These are phyloP conservation scores for Delitschia confertaspora DNA, from an alignment of 495 filamentous ascomycete species.

Conservation along the genomic window DNA sequence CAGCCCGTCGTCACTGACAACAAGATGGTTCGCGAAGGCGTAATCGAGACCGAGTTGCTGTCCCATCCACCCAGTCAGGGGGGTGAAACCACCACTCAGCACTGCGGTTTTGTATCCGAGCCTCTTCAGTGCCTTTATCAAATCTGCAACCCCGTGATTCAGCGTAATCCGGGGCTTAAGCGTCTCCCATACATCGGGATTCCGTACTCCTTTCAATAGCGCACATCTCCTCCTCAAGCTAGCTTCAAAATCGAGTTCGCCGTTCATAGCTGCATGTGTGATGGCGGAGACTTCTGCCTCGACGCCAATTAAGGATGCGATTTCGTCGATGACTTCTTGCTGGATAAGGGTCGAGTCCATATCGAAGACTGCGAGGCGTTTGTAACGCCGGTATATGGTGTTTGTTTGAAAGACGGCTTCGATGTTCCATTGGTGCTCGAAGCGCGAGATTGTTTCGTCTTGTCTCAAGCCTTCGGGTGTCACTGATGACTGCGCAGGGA, in stretches of 20 bases:
- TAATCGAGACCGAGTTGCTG: constrained; percentile 73
- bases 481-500: constrained; percentile 60
- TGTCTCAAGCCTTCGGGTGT: constrained; percentile 60
- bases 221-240: constrained; percentile 69
- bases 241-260: constrained; percentile 86
- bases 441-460: constrained; percentile 70
- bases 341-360: constrained; percentile 97
- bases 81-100: constrained; percentile 83
- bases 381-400: constrained; percentile 62
- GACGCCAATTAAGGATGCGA: constrained; percentile 71
- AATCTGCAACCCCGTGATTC: constrained; percentile 66
- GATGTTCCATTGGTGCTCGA: constrained; percentile 80
- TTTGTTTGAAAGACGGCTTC: constrained; percentile 68
- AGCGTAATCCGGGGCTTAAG: constrained; percentile 65
- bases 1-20: constrained; percentile 52
- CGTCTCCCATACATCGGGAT: constrained; percentile 71
- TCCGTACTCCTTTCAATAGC: constrained; percentile 70
- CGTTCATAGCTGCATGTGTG: constrained; percentile 88
- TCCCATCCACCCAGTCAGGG: constrained; percentile 78
- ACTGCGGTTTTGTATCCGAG: constrained; percentile 81
- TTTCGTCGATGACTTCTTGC: constrained; percentile 92
- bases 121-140: constrained; percentile 61
- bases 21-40: constrained; percentile 76
- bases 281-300: constrained; percentile 65
- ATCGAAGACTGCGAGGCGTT: constrained; percentile 83